A percentile compares a stretch with the other conserved stretches of the same genome.
phyloP scores from a whole-genome alignment of 768 basidiomycete genomes.

The Leccinellum rugosiceps region DNA sequence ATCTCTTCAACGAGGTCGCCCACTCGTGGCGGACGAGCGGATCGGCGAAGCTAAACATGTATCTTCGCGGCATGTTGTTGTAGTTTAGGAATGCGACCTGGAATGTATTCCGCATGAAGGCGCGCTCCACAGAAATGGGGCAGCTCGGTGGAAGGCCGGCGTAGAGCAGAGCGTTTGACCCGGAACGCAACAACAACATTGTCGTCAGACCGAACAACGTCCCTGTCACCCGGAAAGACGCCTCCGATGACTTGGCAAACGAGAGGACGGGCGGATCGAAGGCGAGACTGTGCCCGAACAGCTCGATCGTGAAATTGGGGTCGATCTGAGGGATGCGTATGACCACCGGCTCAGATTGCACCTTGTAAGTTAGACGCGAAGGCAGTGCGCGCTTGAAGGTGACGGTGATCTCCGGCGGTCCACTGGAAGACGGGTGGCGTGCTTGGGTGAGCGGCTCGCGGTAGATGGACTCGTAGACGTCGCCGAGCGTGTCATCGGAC shows the following conservation, averaged over 20 bases:
- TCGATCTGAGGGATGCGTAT: constrained; percentile 85
- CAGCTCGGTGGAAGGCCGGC: constrained; percentile 77
- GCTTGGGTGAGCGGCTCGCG: constrained; percentile 73
- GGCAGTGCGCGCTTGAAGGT: constrained; percentile 75
- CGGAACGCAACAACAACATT: constrained; percentile 80
- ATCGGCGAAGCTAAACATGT: constrained; percentile 93
- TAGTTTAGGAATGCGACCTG: constrained; percentile 82
- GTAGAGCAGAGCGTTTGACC: constrained; percentile 81
- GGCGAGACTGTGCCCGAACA: constrained; percentile 81
- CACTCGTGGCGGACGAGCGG: constrained; percentile 72
- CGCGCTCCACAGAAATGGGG: constrained; percentile 77
- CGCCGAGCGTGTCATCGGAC: constrained; percentile 70
- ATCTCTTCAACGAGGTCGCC: constrained; percentile 62
- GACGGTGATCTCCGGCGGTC: constrained; percentile 52
- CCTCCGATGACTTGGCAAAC: constrained; percentile 75
- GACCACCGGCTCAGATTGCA: constrained; percentile 84
- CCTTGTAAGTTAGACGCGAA: constrained; percentile 76
- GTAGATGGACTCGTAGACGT: constrained; percentile 75
- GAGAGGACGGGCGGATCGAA: constrained; percentile 86
- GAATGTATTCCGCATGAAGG: constrained; percentile 97
- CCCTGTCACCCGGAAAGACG: constrained; percentile 90
- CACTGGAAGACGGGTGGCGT: constrained; percentile 41
- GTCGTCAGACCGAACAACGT: constrained; percentile 77
- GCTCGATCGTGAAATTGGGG: constrained; percentile 74
- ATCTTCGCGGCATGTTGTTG: constrained; percentile 67